Evolutionary conservation across 78 protist species (phyloP).

Genomic region (Speleostelium caveatum): DNA sequence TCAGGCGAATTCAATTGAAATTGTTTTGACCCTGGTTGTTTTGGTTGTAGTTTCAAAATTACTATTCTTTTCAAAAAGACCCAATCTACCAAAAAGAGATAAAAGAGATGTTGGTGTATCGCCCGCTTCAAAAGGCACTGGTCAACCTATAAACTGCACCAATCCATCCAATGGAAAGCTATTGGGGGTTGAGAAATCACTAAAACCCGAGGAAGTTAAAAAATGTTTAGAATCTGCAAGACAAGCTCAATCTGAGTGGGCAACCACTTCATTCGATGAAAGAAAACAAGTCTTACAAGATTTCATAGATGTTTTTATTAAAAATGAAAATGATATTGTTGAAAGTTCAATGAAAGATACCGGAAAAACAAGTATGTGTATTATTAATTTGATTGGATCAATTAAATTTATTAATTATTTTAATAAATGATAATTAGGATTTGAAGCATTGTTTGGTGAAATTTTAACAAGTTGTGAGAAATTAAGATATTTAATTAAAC

Average conservation of each 20-base stretch:
- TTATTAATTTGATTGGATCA: background rate
- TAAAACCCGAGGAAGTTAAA: constrained; percentile 72
- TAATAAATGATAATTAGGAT: constrained; percentile 20
- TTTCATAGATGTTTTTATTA: constrained; percentile 75
- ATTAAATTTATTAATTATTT: background rate
- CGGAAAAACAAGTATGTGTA: constrained; percentile 86
- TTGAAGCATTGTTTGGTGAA: constrained; percentile 88
- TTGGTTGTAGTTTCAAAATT: too few relatives aligned
- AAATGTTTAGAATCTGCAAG: constrained; percentile 47
- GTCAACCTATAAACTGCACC: constrained; percentile 43
- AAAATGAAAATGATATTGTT: constrained; percentile 77
- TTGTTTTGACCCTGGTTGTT: too few relatives aligned
- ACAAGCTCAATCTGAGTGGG: constrained; percentile 76
- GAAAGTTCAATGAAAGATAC: constrained; percentile 81
- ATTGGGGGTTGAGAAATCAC: constrained; percentile 52
- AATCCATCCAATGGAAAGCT: constrained; percentile 81
- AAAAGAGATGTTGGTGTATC: constrained; percentile 44
- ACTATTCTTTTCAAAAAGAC: background rate
- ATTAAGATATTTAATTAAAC: constrained; percentile 76
- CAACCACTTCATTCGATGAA: constrained; percentile 74
- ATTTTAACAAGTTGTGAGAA: constrained; percentile 84
- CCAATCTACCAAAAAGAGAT: constrained; percentile 19
- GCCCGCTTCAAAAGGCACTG: constrained; percentile 67
- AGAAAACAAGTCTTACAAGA: constrained; percentile 65
- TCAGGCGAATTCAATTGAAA: too few relatives aligned